Evolutionary conservation across 306 rosid genomes (phyloP).

Genomic region (Echinosophora koreensis): DNA sequence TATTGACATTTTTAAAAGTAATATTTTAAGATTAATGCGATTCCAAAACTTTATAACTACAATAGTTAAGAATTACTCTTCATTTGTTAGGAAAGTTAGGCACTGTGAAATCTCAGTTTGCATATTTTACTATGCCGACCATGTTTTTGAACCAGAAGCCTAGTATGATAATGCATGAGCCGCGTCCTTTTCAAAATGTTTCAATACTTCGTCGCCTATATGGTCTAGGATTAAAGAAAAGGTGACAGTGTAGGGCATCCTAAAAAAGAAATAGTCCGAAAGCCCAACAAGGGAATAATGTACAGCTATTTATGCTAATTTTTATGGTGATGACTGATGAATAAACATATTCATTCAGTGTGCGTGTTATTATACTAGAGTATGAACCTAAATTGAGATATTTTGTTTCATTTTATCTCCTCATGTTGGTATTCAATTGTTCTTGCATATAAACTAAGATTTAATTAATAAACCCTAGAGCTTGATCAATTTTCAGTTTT

Average conservation of each 20-base stretch:
- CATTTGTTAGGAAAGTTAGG: conserved; percentile 4
- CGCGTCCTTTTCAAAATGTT: conserved; percentile 47
- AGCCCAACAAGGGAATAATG: conserved; percentile 49
- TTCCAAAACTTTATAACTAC: not conserved
- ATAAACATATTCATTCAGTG: conserved; percentile 10
- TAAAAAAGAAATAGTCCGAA: conserved; percentile 47
- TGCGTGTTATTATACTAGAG: conserved; percentile 27
- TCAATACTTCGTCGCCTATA: conserved; percentile 43
- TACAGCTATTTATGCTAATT: conserved; percentile 48
- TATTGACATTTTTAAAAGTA: no score
- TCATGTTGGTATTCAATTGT: conserved; percentile 30
- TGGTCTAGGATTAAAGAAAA: conserved; percentile 52
- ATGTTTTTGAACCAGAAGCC: conserved; percentile 31
- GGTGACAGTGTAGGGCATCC: conserved; percentile 51
- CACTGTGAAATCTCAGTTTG: conserved; percentile 41
- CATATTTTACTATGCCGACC: conserved; percentile 29
- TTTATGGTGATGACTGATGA: conserved; percentile 19
- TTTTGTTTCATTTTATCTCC: conserved; percentile 35
- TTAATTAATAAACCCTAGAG: conserved; percentile 41
- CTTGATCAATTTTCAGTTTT: conserved; percentile 40
- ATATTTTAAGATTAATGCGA: not conserved
- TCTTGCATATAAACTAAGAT: conserved; percentile 30
- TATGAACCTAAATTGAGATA: conserved; percentile 17
- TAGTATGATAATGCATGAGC: conserved; percentile 6
- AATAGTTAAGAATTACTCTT: not conserved